A percentile compares a stretch with the other conserved stretches of the same genome.
These are phyloP conservation scores for Salmacisia buchloeana DNA, from an alignment of 1,284 basidiomycete genomes.

Conservation along the genomic window DNA sequence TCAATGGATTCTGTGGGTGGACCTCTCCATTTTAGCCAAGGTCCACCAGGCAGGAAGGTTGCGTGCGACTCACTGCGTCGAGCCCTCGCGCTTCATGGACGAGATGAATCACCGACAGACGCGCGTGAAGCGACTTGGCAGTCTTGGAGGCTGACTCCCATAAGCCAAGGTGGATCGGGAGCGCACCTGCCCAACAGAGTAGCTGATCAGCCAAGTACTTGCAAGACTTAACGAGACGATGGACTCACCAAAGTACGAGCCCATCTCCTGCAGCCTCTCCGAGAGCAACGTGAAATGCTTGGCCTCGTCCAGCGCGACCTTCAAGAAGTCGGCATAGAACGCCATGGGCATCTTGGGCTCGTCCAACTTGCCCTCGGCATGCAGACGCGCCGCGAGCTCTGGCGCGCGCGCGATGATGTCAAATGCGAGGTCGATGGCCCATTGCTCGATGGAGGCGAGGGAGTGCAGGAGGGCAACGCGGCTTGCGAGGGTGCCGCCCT, in stretches of 20 bases:
- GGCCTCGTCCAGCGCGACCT: constrained; percentile 68
- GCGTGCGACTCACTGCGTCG: constrained; percentile 57
- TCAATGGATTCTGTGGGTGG: constrained; percentile 57
- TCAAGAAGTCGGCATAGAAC: constrained; percentile 50
- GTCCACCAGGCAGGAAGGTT: not conserved
- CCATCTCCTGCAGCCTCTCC: constrained; percentile 57
- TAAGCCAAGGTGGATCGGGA: constrained; percentile 55
- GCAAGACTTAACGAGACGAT: not conserved
- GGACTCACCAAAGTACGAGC: constrained; percentile 60
- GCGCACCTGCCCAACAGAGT: constrained; percentile 53
- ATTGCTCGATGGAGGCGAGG: constrained; percentile 83
- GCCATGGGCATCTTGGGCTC: constrained; percentile 32
- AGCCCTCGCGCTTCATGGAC: constrained; percentile 82
- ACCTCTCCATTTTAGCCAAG: not conserved
- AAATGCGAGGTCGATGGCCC: constrained; percentile 60
- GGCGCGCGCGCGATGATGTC: constrained; percentile 65
- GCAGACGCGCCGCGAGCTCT: constrained; percentile 29
- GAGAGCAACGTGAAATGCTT: constrained; percentile 60
- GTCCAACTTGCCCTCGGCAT: not conserved
- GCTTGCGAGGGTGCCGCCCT: constrained; percentile 60
- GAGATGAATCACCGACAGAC: constrained; percentile 80
- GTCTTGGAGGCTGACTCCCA: constrained; percentile 78
- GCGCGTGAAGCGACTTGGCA: constrained; percentile 64
- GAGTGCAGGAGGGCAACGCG: constrained; percentile 72
- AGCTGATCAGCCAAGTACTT: not conserved